Evolutionary conservation across 1,284 basidiomycete genomes (phyloP).

Genomic region (Neotropicomus parvogracilis): DNA sequence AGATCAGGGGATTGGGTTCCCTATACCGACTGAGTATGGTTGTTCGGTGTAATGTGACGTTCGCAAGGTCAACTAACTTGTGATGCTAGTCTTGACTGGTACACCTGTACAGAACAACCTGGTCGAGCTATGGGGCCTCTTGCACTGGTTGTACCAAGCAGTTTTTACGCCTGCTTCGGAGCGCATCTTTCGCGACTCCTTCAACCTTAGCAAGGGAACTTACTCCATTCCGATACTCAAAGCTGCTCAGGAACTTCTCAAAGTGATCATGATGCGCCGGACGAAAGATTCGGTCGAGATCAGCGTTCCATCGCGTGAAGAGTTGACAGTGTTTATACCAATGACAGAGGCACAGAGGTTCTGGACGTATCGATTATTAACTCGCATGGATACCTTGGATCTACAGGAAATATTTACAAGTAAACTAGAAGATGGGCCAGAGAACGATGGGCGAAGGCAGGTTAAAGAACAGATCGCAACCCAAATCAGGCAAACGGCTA

Average conservation of each 20-base stretch:
- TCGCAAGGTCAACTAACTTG: conserved; percentile 5
- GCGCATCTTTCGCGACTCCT: conserved; percentile 48
- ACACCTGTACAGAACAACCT: conserved; percentile 65
- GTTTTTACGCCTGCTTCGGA: conserved; percentile 51
- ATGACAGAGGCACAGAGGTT: conserved; percentile 58
- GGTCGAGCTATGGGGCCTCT: conserved; percentile 53
- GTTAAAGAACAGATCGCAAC: conserved; percentile 40
- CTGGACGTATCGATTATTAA: conserved; percentile 57
- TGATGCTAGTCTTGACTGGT: conserved; percentile 51
- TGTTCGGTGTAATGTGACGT: background rate
- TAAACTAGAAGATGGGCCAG: conserved; percentile 30
- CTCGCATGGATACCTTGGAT: conserved; percentile 46
- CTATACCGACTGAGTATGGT: conserved; percentile 47
- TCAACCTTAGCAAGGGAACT: conserved; percentile 47
- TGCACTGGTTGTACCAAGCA: conserved; percentile 54
- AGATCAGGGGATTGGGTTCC: conserved; percentile 47
- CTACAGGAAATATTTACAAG: conserved; percentile 47
- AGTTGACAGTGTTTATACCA: conserved; percentile 54
- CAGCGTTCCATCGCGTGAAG: conserved; percentile 53
- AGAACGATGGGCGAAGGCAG: conserved; percentile 38
- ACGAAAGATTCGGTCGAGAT: conserved; percentile 53
- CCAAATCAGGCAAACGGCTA: conserved; percentile 34
- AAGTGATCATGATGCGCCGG: conserved; percentile 55
- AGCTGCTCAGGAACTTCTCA: conserved; percentile 46
- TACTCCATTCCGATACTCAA: conserved; percentile 50